Evolutionary conservation across 192 early-diverging fungal genomes (phyloP), one percentile per base, ranked within the genome.

Genomic region (Rhizoclosmatium globosum): DNA sequence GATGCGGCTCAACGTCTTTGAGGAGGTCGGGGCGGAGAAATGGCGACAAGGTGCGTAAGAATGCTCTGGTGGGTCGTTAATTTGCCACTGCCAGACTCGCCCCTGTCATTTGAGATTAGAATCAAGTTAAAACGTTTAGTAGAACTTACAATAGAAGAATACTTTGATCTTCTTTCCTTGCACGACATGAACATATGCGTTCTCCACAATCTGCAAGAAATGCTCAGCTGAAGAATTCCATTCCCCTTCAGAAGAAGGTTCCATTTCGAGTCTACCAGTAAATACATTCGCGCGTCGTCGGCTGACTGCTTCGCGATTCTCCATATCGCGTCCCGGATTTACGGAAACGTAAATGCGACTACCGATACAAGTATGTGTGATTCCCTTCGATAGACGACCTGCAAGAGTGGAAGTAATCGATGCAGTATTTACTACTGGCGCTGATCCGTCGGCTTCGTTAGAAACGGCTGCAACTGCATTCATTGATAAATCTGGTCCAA

Each of bases 371-470:
- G 60, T 62, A 21, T 62, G 21, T 21, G 21, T 62, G 60, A 62
- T 62, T 62, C 60, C 60, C 60, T 62, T 17, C 4, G 60, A 17
- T 4, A 62, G 60, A 62, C 60, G 60, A 4, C 3, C 4, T 38
- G 60, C 17, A 38, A 62, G 60, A 38, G 60, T 62, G 60, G 60
- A 62, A 4, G 60, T 62, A 21, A 62, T 38, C 7, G 60, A 62
- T 4, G 60, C 60, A 31, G 60, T 62, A 17, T 17, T 62, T 4
- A 62, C 60, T 23, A 31, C 6, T 7, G 9, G 53, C 53, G 53
- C 9, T 19, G 53, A 7, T 7, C 9, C 7, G 19, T 56, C 53
- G 6, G 60, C 4, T 31, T 62, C 60, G n/a, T 31, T 4, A 4
- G 60, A 4, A 38, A 4, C 21, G 15, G 4, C 15, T 50, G 4